Base-by-base conservation (phyloP, 352 stramenopile genomes). In the Phytophthora brassicae region DNA sequence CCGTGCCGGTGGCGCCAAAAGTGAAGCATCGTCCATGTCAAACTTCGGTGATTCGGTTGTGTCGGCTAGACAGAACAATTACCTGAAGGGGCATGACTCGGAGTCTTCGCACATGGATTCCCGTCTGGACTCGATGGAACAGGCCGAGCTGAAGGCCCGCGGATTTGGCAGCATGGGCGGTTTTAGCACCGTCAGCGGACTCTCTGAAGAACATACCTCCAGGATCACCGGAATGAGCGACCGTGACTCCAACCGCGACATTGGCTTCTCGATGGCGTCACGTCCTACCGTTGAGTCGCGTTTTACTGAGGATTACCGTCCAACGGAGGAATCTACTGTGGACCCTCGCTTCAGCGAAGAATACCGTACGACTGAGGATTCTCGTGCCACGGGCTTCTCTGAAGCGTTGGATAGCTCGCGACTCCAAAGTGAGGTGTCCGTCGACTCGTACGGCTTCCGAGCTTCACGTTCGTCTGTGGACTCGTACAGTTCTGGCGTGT, bases 381-480 rank as follows among this genome's bases (percentile, higher is more conserved):
- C 60, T 36, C 58, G 56, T 17, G 56, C 50, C 20, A 79, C 61
- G 24, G 74, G 76, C 14, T 75, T 82, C 36, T 84, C 72, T 8
- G 74, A 83, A 31, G 74, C 74, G 6, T 70, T 73, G 38, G 65
- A 68, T 13, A 47, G 68, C 23, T 75, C 77, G 28, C 77, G 81
- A 4, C 48, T 83, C 6, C 67, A 86, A 24, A 90, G 81, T 19
- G 81, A 90, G 45, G 70, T 79, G 29, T 92, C 84, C 0, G 77
- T 88, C 31, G 84, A 90, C 55, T 90, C 84, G 64, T 92, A 90
- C 56, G 72, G 64, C 33, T 83, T 77, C 68, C 81, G 72, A 50
- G 70, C 70, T 23, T 88, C 84, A 12, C 71, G 71, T 19, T 59
- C 54, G 7, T 87, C 74, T n/a, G 69, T 61, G 8, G 82, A 91